These are phyloP conservation scores for Cubamyces sp. DNA, from an alignment of 768 basidiomycete species.

Conservation along the genomic window DNA sequence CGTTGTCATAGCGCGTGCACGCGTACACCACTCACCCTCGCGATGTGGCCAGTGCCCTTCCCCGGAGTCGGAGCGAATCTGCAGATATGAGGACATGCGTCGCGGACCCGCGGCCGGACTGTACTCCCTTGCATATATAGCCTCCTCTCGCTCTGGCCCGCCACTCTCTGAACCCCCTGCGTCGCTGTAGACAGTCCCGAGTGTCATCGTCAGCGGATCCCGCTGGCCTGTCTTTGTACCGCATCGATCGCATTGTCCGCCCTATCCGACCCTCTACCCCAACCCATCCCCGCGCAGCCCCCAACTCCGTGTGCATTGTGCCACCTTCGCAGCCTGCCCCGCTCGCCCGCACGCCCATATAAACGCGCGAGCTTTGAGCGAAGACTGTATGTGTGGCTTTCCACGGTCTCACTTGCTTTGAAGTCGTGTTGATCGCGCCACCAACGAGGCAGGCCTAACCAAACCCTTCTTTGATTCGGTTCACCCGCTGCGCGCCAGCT, in stretches of 20 bases:
- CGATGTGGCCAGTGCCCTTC: conserved; percentile 14
- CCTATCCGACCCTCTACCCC: neutral
- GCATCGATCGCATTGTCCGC: conserved; percentile 7
- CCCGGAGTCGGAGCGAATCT: conserved; percentile 20
- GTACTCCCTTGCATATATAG: conserved; percentile 12
- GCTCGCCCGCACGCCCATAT: conserved; percentile 1
- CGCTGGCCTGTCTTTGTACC: conserved; percentile 2
- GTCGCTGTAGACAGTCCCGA: conserved; percentile 13
- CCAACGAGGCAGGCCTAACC: conserved; percentile 7
- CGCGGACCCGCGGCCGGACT: conserved; percentile 15
- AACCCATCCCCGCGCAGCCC: neutral
- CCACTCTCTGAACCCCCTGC: conserved; percentile 19
- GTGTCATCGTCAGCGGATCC: neutral
- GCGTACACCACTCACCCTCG: conserved; percentile 16
- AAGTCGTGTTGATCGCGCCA: conserved; percentile 20
- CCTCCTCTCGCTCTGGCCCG: conserved; percentile 4
- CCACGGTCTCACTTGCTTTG: conserved; percentile 10
- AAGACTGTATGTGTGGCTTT: conserved; percentile 20
- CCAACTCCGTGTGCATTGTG: conserved; percentile 9
- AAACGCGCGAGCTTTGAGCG: conserved; percentile 12
- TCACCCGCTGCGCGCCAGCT: conserved; percentile 2
- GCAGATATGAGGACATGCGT: conserved; percentile 18
- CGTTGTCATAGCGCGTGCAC: conserved; percentile 25
- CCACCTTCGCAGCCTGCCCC: neutral
- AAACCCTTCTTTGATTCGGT: conserved; percentile 18